phyloP scores from a whole-genome alignment of 148 eudicot genomes.

The Agrostemma githago region DNA sequence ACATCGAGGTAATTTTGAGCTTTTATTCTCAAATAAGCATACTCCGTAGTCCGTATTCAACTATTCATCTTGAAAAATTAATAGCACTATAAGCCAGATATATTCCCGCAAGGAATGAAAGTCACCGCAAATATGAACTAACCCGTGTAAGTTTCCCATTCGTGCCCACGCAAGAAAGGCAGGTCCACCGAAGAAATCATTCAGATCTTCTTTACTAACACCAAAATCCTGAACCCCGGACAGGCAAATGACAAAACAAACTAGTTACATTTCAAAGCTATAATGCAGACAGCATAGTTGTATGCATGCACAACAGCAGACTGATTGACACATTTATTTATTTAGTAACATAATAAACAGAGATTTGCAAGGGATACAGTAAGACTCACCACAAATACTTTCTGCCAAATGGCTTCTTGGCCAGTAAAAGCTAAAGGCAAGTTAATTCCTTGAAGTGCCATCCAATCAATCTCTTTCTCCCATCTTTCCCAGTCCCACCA shows the following conservation, averaged over 20 bases:
- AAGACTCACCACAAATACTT: slow-evolving; percentile 66
- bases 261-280: background rate
- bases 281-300: background rate
- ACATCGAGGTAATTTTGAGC: background rate
- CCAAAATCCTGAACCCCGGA: slow-evolving; percentile 56
- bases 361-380: slow-evolving; percentile 6
- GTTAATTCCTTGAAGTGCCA: slow-evolving; percentile 98
- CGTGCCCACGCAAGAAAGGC: slow-evolving; percentile 99
- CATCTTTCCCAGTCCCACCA: slow-evolving; percentile 99
- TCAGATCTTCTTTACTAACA: slow-evolving; percentile 55
- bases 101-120: background rate
- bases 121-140: slow-evolving; percentile 19
- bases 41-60: background rate
- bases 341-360: background rate
- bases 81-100: background rate
- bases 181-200: slow-evolving; percentile 95
- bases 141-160: slow-evolving; percentile 98
- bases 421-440: slow-evolving; percentile 95
- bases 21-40: background rate
- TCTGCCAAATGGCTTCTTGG: slow-evolving; percentile 98
- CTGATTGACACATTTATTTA: slow-evolving; percentile 7
- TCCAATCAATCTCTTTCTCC: slow-evolving; percentile 99
- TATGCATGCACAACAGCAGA: slow-evolving; percentile 3
- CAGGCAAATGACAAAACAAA: slow-evolving; percentile 3
- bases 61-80: background rate